These are phyloP conservation scores for Thyridium curvatum DNA, from an alignment of 2,329 filamentous ascomycete genomes.

Conservation along the genomic window DNA sequence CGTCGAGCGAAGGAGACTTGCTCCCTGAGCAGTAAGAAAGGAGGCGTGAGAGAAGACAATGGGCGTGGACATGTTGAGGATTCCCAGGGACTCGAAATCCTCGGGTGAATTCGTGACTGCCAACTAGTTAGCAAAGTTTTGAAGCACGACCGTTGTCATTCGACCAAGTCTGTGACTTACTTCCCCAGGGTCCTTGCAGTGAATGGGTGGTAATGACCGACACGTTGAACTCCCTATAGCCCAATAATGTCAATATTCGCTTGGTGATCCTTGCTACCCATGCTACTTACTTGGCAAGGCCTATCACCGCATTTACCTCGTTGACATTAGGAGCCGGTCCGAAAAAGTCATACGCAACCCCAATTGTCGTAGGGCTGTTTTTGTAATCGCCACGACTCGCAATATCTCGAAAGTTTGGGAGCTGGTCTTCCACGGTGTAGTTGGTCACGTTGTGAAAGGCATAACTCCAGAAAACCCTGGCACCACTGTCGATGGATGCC, in stretches of 20 bases:
- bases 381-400: conserved; percentile 17
- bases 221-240: conserved; percentile 25
- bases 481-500: conserved; percentile 40
- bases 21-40: conserved; percentile 32
- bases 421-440: conserved; percentile 27
- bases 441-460: conserved; percentile 28
- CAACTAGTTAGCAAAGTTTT: background rate
- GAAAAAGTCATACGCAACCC: conserved; percentile 33
- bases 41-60: conserved; percentile 46
- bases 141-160: conserved; percentile 20
- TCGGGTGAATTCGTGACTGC: conserved; percentile 29
- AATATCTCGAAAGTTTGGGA: conserved; percentile 30
- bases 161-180: conserved; percentile 18
- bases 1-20: conserved; percentile 33
- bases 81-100: conserved; percentile 23
- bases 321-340: conserved; percentile 17
- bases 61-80: conserved; percentile 37
- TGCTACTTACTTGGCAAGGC: conserved; percentile 20
- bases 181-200: conserved; percentile 29
- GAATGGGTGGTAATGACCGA: conserved; percentile 40
- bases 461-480: conserved; percentile 39
- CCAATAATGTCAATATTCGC: background rate
- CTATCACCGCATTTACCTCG: conserved; percentile 22
- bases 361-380: conserved; percentile 25
- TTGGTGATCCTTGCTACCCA: background rate